Evolutionary conservation across 208 protist genomes (phyloP), one percentile per base, ranked within the genome.

Genomic region (Blastocrithidia nonstop): DNA sequence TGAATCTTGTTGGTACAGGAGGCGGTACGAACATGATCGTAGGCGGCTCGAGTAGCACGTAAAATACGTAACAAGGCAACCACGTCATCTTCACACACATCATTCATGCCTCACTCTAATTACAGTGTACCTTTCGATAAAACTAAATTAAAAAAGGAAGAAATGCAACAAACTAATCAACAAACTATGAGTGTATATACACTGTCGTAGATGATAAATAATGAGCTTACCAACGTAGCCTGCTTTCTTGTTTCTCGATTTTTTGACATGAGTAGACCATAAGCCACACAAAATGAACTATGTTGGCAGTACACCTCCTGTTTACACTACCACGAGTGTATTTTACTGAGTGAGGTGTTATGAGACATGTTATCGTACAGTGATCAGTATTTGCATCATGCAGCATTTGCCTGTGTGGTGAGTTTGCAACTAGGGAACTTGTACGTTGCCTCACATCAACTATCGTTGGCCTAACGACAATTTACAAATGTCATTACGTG

Each of bases 301-400:
- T 66, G 54, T 29, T 74, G 66, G 62, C 71, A 86, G 63, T 45
- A 57, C 49, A 83, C 74, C 26, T 71, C 68, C 2, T 50, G 49
- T 21, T 90, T 78, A 48, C 69, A 68, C 43, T 86, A 86, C 56
- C 59, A 80, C 39, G 82, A 94, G 62, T 72, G 82, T 44, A 58
- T 92, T 42, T 71, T 85, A 61, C 73, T 94, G 13, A 77, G 54
- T 23, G 76, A 80, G 42, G 50, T 92, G 7, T 94, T 79, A 78
- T 62, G 43, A 19, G 71, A 90, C 37, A 59, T 94, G 35, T 20
- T 81, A 8, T 54, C 64, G 11, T 58, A 57, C 44, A 52, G 54
- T 22, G 47, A 83, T 13, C 71, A 81, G 58, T 45, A 54, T 21
- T 46, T 84, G 23, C 54, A 61, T n/a, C 80, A 89, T 54, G 49